Evolutionary conservation across 106 monocot species (phyloP).

Genomic region (Triglochin maritima): DNA sequence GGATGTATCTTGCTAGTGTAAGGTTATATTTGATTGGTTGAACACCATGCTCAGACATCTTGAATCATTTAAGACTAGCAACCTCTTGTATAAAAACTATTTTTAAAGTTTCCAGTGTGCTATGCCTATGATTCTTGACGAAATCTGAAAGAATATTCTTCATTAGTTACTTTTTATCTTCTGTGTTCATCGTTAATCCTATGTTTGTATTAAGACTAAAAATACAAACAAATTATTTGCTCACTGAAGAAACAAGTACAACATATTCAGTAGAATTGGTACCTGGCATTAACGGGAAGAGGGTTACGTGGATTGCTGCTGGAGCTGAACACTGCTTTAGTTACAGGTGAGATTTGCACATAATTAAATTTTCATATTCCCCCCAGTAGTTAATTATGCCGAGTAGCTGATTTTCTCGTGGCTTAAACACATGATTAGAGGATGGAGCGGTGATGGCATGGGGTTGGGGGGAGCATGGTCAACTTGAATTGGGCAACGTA

Average conservation of each 20-base stretch:
- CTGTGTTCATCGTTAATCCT: background rate
- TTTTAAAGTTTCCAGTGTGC: background rate
- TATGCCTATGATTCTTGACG: background rate
- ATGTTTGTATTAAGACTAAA: background rate
- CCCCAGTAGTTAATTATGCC: too few species aligned
- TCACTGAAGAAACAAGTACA: background rate
- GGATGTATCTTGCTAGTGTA: background rate
- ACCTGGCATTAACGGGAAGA: constrained; percentile 21
- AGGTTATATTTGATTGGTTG: background rate
- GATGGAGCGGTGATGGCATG: constrained; percentile 58
- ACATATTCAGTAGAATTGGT: constrained; percentile 20
- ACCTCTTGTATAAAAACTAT: background rate
- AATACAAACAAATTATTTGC: background rate
- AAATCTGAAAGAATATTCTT: background rate
- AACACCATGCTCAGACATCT: background rate
- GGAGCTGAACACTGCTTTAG: constrained; percentile 75
- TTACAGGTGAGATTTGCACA: constrained; percentile 37
- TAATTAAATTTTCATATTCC: too few species aligned
- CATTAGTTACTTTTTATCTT: background rate
- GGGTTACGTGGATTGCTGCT: constrained; percentile 44
- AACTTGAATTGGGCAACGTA: constrained; percentile 63
- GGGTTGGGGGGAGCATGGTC: constrained; percentile 97
- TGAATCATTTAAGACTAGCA: too few species aligned
- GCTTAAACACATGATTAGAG: constrained; percentile 26
- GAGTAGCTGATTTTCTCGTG: too few species aligned